A percentile compares a stretch with the other conserved stretches of the same genome.
Conservation (phyloP, 139 green algal species). For the Tetradesmus obliquus region DNA sequence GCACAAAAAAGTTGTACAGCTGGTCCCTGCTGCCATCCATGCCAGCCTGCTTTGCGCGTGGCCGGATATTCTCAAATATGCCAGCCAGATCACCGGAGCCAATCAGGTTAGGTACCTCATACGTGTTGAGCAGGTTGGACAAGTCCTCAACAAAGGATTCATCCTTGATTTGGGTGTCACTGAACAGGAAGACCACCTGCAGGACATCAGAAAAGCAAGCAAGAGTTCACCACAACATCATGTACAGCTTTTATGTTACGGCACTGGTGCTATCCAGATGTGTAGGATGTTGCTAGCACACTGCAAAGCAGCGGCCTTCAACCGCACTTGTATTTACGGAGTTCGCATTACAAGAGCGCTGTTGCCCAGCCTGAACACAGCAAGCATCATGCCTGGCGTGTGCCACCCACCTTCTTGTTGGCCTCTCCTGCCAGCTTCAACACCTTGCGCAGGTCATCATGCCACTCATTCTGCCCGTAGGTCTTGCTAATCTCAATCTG, state of each 20-base stretch:
- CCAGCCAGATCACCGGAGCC: slow-evolving; percentile 59
- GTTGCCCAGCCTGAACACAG: no score
- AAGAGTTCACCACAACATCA: slow-evolving; percentile 48
- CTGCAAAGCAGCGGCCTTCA: background rate
- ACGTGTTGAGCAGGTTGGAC: slow-evolving; percentile 87
- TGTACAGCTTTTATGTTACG: no score
- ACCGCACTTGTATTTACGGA: no score
- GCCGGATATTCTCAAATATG: slow-evolving; percentile 74
- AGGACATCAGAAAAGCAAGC: slow-evolving; percentile 51
- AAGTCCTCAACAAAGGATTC: slow-evolving; percentile 86
- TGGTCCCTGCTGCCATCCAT: slow-evolving; percentile 69
- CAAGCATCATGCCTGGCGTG: background rate
- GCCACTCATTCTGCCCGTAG: slow-evolving; percentile 80
- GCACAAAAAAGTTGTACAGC: slow-evolving; percentile 85
- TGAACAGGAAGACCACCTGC: slow-evolving; percentile 80
- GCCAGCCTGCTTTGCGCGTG: slow-evolving; percentile 70
- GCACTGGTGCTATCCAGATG: background rate
- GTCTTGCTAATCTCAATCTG: slow-evolving; percentile 84
- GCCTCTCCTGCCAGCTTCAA: slow-evolving; percentile 74
- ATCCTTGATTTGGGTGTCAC: slow-evolving; percentile 83
- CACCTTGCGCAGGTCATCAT: slow-evolving; percentile 77
- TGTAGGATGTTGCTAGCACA: background rate
- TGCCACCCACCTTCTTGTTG: slow-evolving; percentile 58
- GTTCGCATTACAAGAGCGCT: no score
- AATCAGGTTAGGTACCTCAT: slow-evolving; percentile 86